Evolutionary conservation across 73 alveolate genomes (phyloP).

Genomic region (Strombidium stylifer): DNA sequence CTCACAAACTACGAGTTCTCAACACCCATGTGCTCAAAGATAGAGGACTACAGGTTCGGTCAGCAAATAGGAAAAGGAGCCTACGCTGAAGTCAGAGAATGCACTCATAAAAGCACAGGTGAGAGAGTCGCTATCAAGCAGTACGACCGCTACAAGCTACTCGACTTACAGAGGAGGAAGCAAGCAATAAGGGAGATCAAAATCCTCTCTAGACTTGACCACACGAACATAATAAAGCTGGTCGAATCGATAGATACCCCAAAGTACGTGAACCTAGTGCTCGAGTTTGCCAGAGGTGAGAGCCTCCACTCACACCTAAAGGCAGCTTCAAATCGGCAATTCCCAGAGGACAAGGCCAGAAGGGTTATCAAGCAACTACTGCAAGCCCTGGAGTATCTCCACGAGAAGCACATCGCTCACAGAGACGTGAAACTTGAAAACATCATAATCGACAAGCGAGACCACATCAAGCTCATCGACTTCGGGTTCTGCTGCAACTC

Average conservation of each 20-base stretch:
- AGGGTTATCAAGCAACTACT: slow-evolving; percentile 59
- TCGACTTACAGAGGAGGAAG: slow-evolving; percentile 62
- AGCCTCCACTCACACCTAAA: slow-evolving; percentile 62
- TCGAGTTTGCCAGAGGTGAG: slow-evolving; percentile 69
- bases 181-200: slow-evolving; percentile 62
- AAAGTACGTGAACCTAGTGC: slow-evolving; percentile 39
- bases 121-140: slow-evolving; percentile 68
- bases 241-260: slow-evolving; percentile 63
- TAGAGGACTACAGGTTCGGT: slow-evolving; percentile 58
- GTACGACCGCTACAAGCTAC: slow-evolving; percentile 61
- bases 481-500: slow-evolving; percentile 83
- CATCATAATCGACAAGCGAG: slow-evolving; percentile 36
- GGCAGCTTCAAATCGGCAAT: slow-evolving; percentile 55
- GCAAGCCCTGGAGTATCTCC: slow-evolving; percentile 62
- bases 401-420: slow-evolving; percentile 62
- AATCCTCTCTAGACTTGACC: slow-evolving; percentile 51
- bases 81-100: slow-evolving; percentile 74
- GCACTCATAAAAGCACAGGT: slow-evolving; percentile 55
- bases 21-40: background rate
- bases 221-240: slow-evolving; percentile 49
- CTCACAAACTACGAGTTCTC: no score
- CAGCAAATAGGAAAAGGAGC: slow-evolving; percentile 77
- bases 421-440: slow-evolving; percentile 76
- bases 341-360: slow-evolving; percentile 64
- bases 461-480: slow-evolving; percentile 74